Base-by-base conservation (phyloP, 208 protist genomes). In the Crithidia expoeki region DNA sequence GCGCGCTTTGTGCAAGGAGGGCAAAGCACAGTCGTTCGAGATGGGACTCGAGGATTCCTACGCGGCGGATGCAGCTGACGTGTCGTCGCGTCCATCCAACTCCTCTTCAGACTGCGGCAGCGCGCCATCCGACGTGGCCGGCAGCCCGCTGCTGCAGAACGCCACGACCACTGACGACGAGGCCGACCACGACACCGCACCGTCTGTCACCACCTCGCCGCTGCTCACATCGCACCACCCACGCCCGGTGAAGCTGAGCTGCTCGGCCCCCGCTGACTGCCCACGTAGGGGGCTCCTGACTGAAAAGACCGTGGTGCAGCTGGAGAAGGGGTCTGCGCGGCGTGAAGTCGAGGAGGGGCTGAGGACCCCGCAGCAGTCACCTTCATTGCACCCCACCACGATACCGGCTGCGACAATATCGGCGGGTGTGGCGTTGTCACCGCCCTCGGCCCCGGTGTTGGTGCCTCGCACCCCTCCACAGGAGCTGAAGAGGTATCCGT, bases 1-100 rank as follows among this genome's bases (percentile, higher is more conserved):
- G 1, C 52, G 40, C 30, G 11, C 12, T n/a, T 17, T 44, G 2
- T 57, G 52, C 33, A 46, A 40, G 21, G 36, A 61, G 16, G 32
- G 36, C n/a, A 67, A 68, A 33, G 51, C 17, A 14, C 34, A 62
- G 40, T 23, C 56, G 2, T 55, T 74, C n/a, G 69, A 74, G 38
- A 50, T 28, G 17, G 63, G 32, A 17, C 9, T 74, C 19, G 56
- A 42, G 12, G 69, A 74, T 19, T 68, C 51, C 0, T 51, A 49
- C 60, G 52, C 33, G 28, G 69, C 27, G 5, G 69, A 68, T 12
- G 52, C 47, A 7, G 60, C 47, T 19, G 52, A 49, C 32, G 44
- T 42, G 40, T 61, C 59, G 21, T 68, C 52, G 51, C 69, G 57
- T n/a, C 50, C 42, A 27, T 52, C 60, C 30, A 68, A 40, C 59